A percentile compares a stretch with the other conserved stretches of the same genome.
These are phyloP conservation scores for Trypanosoma cruzi DNA, from an alignment of 208 protist species.

Conservation along the genomic window DNA sequence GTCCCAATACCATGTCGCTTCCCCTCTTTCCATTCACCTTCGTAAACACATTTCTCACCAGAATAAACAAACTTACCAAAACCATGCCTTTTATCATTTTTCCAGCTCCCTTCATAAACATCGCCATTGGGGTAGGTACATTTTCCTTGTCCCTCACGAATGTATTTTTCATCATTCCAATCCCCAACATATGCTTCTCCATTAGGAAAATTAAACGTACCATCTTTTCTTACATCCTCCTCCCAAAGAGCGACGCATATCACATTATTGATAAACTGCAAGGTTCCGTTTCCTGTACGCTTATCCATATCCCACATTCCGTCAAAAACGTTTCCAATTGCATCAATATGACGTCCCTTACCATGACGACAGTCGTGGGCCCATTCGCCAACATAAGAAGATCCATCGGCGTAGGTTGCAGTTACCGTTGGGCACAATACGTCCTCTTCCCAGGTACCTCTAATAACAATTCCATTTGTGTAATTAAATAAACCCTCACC, in stretches of 20 bases:
- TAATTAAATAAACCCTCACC: constrained; percentile 54
- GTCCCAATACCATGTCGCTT: constrained; percentile 71
- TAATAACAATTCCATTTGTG: constrained; percentile 43
- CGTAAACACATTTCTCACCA: constrained; percentile 51
- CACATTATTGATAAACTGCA: constrained; percentile 66
- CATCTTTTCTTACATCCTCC: constrained; percentile 38
- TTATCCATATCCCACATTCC: constrained; percentile 67
- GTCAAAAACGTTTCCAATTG: constrained; percentile 52
- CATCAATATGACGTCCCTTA: constrained; percentile 44
- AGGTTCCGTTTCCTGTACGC: constrained; percentile 51
- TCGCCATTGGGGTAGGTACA: constrained; percentile 79
- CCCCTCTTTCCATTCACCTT: constrained; percentile 71
- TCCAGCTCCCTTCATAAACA: constrained; percentile 85
- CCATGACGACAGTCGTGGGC: constrained; percentile 59
- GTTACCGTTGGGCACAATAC: constrained; percentile 45
- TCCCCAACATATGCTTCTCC: constrained; percentile 71
- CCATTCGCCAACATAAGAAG: constrained; percentile 74
- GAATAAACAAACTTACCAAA: constrained; percentile 38
- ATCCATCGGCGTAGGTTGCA: constrained; percentile 62
- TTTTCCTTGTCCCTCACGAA: constrained; percentile 70
- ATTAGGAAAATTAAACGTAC: constrained; percentile 83
- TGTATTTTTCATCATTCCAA: constrained; percentile 49
- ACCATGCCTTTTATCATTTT: constrained; percentile 60
- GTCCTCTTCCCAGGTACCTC: constrained; percentile 50
- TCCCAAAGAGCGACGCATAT: constrained; percentile 66